Base-by-base conservation (phyloP, 1,284 basidiomycete species). In the Puccinia coronata region DNA sequence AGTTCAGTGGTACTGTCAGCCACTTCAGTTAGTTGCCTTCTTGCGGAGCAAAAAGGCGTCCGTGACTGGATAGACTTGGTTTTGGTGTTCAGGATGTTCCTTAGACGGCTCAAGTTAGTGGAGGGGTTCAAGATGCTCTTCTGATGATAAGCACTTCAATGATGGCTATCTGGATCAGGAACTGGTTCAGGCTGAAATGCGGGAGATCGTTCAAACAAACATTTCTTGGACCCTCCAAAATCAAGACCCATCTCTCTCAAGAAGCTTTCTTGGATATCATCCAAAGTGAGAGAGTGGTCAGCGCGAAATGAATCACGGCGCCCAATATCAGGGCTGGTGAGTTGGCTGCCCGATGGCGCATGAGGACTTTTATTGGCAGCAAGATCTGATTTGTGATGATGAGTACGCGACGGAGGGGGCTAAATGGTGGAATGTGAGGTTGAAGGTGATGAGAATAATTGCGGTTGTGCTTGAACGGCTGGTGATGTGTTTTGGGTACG, bases 371-470 rank as follows among this genome's bases (percentile, higher is more conserved):
- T 69, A 28, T 69, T 65, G 41, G 28, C 31, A n/a, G 28, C n/a
- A 41, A 25, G 71, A 39, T 67, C 39, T 61, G 12, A 51, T n/a
- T 49, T 25, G 34, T 34, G 31, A 16, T 12, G 47, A 51, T 59
- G 16, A 36, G 25, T 67, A 57, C 31, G 47, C 23, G 71, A 47
- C 49, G 61, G 63, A 71, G 55, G n/a, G 25, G 71, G 59, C 23
- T 65, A 49, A 5, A 74, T n/a, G 36, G 79, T 74, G n/a, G 79
- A 81, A 39, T 81, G 79, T 47, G 71, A 81, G 59, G 57, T 74
- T 25, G 71, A 67, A 36, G 70, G 70, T 23, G 79, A 81, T 63
- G 36, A 39, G 11, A 18, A 39, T 34, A 36, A 63, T 41, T 63
- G 34, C 12, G 69, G 67, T 25, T 36, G 28, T 39, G 76, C 49